Conservation (phyloP, 2,329 filamentous ascomycete species). For the Neurospora sp. region DNA sequence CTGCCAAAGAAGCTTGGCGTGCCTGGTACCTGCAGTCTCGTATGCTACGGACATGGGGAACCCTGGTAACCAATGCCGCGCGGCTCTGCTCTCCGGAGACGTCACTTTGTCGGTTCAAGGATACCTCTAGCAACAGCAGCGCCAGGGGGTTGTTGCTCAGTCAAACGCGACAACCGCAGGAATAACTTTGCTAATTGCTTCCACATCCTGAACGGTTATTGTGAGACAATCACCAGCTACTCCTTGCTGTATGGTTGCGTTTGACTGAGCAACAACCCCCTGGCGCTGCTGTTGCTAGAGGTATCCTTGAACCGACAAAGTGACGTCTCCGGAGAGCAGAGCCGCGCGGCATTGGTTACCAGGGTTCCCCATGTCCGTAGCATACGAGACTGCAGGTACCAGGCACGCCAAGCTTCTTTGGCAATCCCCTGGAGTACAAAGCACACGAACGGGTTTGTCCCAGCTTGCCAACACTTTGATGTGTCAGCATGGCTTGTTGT, state of each 20-base stretch:
- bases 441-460: not conserved
- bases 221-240: not conserved
- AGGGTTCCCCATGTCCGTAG: not conserved
- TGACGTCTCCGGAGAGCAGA: not conserved
- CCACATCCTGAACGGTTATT: not conserved
- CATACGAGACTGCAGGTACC: not conserved
- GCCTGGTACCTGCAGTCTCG: not conserved
- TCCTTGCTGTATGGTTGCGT: not conserved
- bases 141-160: not conserved
- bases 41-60: not conserved
- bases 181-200: not conserved
- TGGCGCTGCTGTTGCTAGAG: not conserved
- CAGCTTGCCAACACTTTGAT: not conserved
- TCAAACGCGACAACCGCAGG: not conserved
- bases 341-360: not conserved
- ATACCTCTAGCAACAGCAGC: not conserved
- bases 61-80: not conserved
- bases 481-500: not conserved
- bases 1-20: not conserved
- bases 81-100: not conserved
- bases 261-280: not conserved
- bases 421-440: not conserved
- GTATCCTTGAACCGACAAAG: not conserved
- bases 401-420: not conserved
- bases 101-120: not conserved